These are phyloP conservation scores for Onygena corvina DNA, from an alignment of 2,329 filamentous ascomycete species.

Conservation along the genomic window DNA sequence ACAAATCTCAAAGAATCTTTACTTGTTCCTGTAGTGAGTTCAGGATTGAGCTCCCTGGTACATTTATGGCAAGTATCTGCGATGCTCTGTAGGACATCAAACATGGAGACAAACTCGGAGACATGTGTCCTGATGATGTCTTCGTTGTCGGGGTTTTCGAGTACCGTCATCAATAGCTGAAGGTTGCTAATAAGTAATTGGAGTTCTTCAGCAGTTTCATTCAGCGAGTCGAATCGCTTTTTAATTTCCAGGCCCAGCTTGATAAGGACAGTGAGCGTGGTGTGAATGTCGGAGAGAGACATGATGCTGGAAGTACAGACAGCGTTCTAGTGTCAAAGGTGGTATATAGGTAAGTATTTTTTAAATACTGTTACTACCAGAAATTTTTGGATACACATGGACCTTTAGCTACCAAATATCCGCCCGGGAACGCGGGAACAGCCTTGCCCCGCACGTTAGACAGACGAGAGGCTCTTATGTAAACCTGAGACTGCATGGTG, in stretches of 20 bases:
- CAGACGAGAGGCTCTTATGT: too few relatives aligned
- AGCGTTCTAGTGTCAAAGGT: too few relatives aligned
- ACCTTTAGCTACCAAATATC: too few relatives aligned
- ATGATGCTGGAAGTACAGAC: too few relatives aligned
- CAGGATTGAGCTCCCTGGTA: neutral
- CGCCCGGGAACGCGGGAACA: too few relatives aligned
- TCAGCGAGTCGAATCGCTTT: slow-evolving; percentile 6
- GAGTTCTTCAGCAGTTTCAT: slow-evolving; percentile 7
- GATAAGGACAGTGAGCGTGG: slow-evolving; percentile 6
- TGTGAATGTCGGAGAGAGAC: neutral
- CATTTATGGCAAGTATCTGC: slow-evolving; percentile 4
- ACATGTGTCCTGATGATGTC: slow-evolving; percentile 1
- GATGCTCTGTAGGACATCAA: slow-evolving; percentile 7
- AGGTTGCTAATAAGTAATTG: slow-evolving; percentile 5
- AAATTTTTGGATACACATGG: too few relatives aligned
- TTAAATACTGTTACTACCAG: too few relatives aligned
- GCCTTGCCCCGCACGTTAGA: too few relatives aligned
- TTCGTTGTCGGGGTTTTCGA: slow-evolving; percentile 5
- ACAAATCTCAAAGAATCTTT: neutral
- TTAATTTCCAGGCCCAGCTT: slow-evolving; percentile 7
- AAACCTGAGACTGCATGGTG: too few relatives aligned
- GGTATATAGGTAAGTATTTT: too few relatives aligned
- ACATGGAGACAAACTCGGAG: neutral
- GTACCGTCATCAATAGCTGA: slow-evolving; percentile 2
- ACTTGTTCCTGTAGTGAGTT: neutral